These are phyloP conservation scores for Auricularia sp. DNA, from an alignment of 768 basidiomycete genomes.

Conservation along the genomic window DNA sequence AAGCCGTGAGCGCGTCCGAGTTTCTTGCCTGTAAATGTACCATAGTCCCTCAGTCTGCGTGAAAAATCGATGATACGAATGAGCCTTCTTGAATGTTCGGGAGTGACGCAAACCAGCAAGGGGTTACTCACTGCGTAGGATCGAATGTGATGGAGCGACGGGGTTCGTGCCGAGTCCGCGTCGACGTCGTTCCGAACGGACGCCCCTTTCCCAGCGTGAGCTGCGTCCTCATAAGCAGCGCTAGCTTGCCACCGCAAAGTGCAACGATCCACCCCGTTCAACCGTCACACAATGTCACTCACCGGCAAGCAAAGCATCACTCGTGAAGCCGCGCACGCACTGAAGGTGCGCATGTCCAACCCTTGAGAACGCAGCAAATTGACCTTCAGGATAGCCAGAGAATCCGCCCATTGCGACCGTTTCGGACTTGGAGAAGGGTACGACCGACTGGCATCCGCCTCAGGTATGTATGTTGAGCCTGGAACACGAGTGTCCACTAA, in stretches of 20 bases:
- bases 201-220: too few relatives aligned
- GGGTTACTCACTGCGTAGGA: too few relatives aligned
- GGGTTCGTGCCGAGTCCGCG: too few relatives aligned
- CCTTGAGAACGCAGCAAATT: background rate
- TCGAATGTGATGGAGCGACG: too few relatives aligned
- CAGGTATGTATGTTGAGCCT: too few relatives aligned
- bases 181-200: too few relatives aligned
- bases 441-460: too few relatives aligned
- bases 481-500: too few relatives aligned
- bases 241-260: too few relatives aligned
- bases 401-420: background rate
- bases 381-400: background rate
- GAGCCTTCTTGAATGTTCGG: background rate
- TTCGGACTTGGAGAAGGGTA: background rate
- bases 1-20: background rate
- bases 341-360: constrained; percentile 31
- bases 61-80: background rate
- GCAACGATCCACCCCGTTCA: too few relatives aligned
- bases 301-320: constrained; percentile 45
- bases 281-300: constrained; percentile 35
- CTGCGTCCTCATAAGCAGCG: too few relatives aligned
- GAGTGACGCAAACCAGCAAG: background rate
- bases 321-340: constrained; percentile 40
- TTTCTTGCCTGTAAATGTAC: background rate
- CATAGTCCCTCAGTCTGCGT: background rate